These are phyloP conservation scores for Termitomyces titanicus DNA, from an alignment of 768 basidiomycete genomes.

Conservation along the genomic window DNA sequence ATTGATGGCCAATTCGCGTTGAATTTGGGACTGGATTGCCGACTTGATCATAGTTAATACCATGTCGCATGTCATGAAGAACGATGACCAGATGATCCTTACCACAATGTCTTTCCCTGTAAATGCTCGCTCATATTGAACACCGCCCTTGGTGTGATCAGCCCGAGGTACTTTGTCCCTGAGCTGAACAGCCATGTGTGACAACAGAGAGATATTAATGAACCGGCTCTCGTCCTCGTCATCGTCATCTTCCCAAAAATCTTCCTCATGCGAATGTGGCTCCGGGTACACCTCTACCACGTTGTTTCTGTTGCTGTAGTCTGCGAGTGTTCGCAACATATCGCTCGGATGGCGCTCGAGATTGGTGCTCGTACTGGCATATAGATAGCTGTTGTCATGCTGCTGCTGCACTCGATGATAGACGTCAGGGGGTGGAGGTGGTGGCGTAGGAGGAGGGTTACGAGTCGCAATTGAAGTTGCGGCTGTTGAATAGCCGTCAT, in stretches of 20 bases:
- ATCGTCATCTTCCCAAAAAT: slow-evolving; percentile 58
- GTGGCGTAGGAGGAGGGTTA: background rate
- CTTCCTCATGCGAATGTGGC: slow-evolving; percentile 25
- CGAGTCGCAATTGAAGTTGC: slow-evolving; percentile 5
- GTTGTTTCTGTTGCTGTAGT: slow-evolving; percentile 19
- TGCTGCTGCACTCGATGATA: slow-evolving; percentile 3
- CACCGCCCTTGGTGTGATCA: slow-evolving; percentile 88
- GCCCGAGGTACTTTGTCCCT: slow-evolving; percentile 87
- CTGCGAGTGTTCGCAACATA: slow-evolving; percentile 31
- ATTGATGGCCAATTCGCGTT: slow-evolving; percentile 74
- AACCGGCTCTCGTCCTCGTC: slow-evolving; percentile 73
- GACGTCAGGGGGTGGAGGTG: background rate
- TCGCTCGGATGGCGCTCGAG: slow-evolving; percentile 33
- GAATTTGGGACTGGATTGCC: slow-evolving; percentile 84
- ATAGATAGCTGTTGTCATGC: slow-evolving; percentile 4
- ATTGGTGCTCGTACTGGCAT: slow-evolving; percentile 4
- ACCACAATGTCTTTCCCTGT: slow-evolving; percentile 95
- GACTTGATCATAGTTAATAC: slow-evolving; percentile 44
- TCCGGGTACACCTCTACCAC: slow-evolving; percentile 16
- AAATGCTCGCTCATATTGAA: slow-evolving; percentile 86
- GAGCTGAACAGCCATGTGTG: slow-evolving; percentile 85
- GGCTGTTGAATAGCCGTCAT: slow-evolving; percentile 2
- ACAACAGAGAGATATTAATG: slow-evolving; percentile 84
- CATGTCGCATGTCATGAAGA: background rate
- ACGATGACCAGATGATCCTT: slow-evolving; percentile 27